Evolutionary conservation across 805 yeast species (phyloP), one percentile per base, ranked within the genome.

Genomic region (Danielia oregonensis): DNA sequence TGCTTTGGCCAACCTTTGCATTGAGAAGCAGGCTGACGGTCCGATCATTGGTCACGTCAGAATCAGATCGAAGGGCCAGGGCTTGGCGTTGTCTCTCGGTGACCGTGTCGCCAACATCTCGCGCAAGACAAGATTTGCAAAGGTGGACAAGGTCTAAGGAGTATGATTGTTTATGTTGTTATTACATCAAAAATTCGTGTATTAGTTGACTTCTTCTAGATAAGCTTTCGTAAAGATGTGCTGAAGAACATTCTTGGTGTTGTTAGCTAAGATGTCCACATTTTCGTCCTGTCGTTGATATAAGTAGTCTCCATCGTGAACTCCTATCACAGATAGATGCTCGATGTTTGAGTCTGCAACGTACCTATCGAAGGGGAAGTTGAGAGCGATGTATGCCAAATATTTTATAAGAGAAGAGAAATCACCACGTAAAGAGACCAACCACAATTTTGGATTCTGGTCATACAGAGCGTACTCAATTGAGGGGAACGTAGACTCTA

Each of bases 11-110:
- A 93, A 94, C 56, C 68, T 93, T 61, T 86, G 96, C 65, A 84
- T 93, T 54, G 98, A 94, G 62, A 81, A 79, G 63, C 78, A 79
- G 43, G 65, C 76, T 7, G 73, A 72, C 38, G 89, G 91, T 8
- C 80, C 82, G 34, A 81, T 88, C 37, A 76, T 85, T 39, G 99
- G 99, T 6, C 95, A 89, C 55, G 95, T 89, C 29, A 80, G 98
- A 65, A 89, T 93, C 52, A 79, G 99, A 65, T 84, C 97, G 12
- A 89, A 91, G 75, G 96, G 97, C 15, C 97, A 94, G 70, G 98
- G 98, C 4, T 73, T 94, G 46, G 98, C 98, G 6, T 69, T 94
- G 43, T 82, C 95, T 2, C 70, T 94, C 49, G 99, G 99, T 43
- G 97, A 93, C 54, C 78, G 88, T 51, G 93, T 91, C 35, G 95